Percentiles rank a stretch among this genome's conserved stretches.
phyloP scores from a whole-genome alignment of 2,329 filamentous ascomycete genomes.

The Chrysoporthe cubensis region DNA sequence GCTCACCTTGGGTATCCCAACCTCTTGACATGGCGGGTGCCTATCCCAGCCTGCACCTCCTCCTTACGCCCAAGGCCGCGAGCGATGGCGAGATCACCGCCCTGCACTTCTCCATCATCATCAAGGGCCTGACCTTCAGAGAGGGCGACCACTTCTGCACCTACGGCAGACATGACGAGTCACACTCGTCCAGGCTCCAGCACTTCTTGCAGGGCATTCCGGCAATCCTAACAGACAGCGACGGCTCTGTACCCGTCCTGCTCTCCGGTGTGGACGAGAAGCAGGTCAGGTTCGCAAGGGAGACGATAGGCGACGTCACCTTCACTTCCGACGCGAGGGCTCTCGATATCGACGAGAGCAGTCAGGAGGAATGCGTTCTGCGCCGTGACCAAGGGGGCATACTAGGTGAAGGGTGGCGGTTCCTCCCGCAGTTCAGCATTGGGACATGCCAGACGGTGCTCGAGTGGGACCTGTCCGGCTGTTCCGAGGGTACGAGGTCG shows the following conservation, averaged over 20 bases:
- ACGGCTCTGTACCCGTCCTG: neutral
- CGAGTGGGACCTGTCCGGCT: slow-evolving; percentile 32
- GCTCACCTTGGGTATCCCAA: neutral
- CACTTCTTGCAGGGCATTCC: neutral
- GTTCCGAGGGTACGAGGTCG: slow-evolving; percentile 30
- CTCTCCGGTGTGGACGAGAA: neutral
- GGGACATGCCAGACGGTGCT: slow-evolving; percentile 15
- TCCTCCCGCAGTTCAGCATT: slow-evolving; percentile 15
- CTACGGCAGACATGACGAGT: neutral
- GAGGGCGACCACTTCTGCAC: slow-evolving; percentile 5
- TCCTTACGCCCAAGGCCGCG: slow-evolving; percentile 4
- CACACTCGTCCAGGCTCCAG: neutral
- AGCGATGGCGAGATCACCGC: neutral
- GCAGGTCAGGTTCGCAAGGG: neutral
- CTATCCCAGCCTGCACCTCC: neutral
- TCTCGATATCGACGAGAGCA: neutral
- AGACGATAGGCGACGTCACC: neutral
- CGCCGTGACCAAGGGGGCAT: slow-evolving; percentile 15
- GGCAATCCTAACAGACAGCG: neutral
- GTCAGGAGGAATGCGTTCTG: neutral
- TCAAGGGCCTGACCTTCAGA: neutral
- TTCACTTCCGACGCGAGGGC: neutral
- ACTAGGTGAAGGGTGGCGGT: slow-evolving; percentile 7
- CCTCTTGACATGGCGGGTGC: neutral
- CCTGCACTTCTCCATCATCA: neutral